Evolutionary conservation across 2,329 filamentous ascomycete genomes (phyloP).

Genomic region (Helminthosporium solani): DNA sequence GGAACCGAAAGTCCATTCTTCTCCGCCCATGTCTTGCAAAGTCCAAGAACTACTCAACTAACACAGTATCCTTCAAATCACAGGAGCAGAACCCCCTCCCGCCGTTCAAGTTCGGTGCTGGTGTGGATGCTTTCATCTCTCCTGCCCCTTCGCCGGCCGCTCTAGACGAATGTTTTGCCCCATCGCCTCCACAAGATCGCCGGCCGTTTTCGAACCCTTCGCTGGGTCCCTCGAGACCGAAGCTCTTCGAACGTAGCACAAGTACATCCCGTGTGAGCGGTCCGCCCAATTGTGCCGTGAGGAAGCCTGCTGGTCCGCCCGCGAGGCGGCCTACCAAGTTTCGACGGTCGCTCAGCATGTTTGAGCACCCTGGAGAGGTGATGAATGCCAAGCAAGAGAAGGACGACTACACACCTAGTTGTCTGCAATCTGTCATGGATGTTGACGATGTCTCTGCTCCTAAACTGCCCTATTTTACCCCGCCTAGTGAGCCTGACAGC

Average conservation of each 20-base stretch:
- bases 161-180: constrained; percentile 76
- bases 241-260: constrained; percentile 63
- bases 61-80: constrained; percentile 61
- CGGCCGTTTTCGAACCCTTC: constrained; percentile 55
- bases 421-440: constrained; percentile 76
- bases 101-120: constrained; percentile 72
- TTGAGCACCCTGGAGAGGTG: constrained; percentile 85
- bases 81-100: constrained; percentile 65
- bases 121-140: constrained; percentile 49
- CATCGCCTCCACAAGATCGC: constrained; percentile 73
- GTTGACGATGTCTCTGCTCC: constrained; percentile 74
- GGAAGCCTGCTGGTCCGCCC: constrained; percentile 65
- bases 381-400: constrained; percentile 70
- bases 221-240: constrained; percentile 62
- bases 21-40: constrained; percentile 74
- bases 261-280: constrained; percentile 64
- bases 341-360: constrained; percentile 95
- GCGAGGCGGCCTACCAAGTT: constrained; percentile 73
- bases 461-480: constrained; percentile 78
- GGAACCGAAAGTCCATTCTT: constrained; percentile 49
- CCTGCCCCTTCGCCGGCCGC: constrained; percentile 62
- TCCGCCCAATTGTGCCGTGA: constrained; percentile 61
- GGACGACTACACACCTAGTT: constrained; percentile 58
- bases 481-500: constrained; percentile 77
- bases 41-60: constrained; percentile 72